phyloP scores from a whole-genome alignment of 2,329 filamentous ascomycete species.

The Emmonsiellopsis sp. region DNA sequence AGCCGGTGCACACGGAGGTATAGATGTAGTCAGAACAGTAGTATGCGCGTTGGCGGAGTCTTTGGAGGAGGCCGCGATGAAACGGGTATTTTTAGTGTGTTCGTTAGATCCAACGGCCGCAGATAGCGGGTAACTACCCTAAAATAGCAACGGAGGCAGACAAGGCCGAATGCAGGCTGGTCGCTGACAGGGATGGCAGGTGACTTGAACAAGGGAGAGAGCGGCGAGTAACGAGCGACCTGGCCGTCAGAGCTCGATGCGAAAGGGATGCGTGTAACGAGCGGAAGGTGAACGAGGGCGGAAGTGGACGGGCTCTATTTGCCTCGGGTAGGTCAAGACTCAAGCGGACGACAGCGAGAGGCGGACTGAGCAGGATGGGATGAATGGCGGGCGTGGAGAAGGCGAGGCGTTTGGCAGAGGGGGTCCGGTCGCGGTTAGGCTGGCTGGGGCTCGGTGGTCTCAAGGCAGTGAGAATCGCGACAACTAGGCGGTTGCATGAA shows the following conservation, averaged over 20 bases:
- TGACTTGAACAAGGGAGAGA: neutral
- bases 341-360: neutral
- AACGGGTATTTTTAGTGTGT: neutral
- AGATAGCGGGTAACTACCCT: neutral
- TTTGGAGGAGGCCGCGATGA: neutral
- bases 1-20: neutral
- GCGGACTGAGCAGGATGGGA: no score
- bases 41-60: neutral
- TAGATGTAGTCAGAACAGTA: neutral
- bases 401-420: neutral
- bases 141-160: neutral
- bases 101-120: neutral
- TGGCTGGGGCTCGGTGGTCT: neutral
- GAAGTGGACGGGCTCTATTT: neutral
- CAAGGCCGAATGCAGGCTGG: neutral
- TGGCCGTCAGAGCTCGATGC: neutral
- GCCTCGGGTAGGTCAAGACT: neutral
- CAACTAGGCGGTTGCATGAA: neutral
- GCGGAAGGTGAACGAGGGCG: neutral
- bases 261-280: neutral
- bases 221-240: neutral
- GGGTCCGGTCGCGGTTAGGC: slow-evolving; percentile 3
- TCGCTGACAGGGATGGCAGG: neutral
- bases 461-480: neutral
- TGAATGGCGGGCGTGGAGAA: neutral